These are phyloP conservation scores for Diphasiastrum complanatum DNA, from an alignment of 83 land plant genomes.

Conservation along the genomic window DNA sequence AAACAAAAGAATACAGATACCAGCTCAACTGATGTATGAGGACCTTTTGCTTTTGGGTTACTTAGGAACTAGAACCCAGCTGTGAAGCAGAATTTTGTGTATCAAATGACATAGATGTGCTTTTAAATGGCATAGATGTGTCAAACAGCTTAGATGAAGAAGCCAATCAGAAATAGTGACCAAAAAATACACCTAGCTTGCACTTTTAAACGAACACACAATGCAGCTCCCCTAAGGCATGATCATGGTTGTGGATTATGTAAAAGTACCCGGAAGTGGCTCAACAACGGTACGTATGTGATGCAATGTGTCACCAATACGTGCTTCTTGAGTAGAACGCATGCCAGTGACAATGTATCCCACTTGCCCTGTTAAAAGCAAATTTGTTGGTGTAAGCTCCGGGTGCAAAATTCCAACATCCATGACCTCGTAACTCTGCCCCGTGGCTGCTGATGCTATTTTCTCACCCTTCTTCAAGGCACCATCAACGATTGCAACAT, in stretches of 20 bases:
- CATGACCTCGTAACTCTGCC: slow-evolving; percentile 76
- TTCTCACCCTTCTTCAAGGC: slow-evolving; percentile 71
- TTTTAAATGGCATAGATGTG: too few species aligned
- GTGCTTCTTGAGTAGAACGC: slow-evolving; percentile 96
- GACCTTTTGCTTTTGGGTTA: too few species aligned
- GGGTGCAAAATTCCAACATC: slow-evolving; percentile 97
- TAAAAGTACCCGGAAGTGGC: slow-evolving; percentile 74
- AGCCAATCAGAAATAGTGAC: too few species aligned
- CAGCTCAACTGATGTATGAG: too few species aligned
- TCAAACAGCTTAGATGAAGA: too few species aligned
- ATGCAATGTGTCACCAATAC: slow-evolving; percentile 84
- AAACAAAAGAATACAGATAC: too few species aligned
- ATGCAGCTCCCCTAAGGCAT: neutral
- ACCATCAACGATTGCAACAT: slow-evolving; percentile 96
- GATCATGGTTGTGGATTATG: neutral
- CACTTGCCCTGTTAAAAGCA: slow-evolving; percentile 90
- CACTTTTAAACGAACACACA: neutral
- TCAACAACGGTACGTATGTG: slow-evolving; percentile 50
- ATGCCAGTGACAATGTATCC: slow-evolving; percentile 93
- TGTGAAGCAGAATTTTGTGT: too few species aligned
- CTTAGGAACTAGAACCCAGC: too few species aligned
- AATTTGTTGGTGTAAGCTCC: slow-evolving; percentile 81
- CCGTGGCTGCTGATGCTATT: slow-evolving; percentile 83
- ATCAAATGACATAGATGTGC: too few species aligned
- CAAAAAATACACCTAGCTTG: too few species aligned